Base-by-base conservation (phyloP, 805 yeast genomes). In the Yamadazyma tumulicola region DNA sequence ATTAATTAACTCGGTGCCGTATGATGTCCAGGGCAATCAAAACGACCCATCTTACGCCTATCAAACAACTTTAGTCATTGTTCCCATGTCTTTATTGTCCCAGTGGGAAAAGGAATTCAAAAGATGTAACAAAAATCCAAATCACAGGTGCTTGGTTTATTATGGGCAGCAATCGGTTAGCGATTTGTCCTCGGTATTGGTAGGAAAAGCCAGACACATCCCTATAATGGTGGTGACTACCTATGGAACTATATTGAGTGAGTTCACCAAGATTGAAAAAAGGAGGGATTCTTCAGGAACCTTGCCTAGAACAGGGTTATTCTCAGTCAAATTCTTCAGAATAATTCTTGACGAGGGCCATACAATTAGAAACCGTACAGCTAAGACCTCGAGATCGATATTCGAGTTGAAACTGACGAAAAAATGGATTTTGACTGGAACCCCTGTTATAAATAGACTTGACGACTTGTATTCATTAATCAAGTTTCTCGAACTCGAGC, bases 291-390 rank as follows among this genome's bases (percentile, higher is more conserved):
- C 35, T 6, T 28, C 45, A 10, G 63, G 63, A 0, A 47, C 53
- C 9, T 42, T 62, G 5, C 53, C 63, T 1, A 50, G 54, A 7
- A 49, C 59, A 17, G 94, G 95, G 0, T 51, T 91, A 4, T 88
- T 72, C 52, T 76, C 87, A 0, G 77, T 85, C 3, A 73, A 77
- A 29, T 91, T 81, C 52, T 79, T 82, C 47, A 68, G 97, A 31
- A 62, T 89, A 3, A 81, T 85, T 0, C 53, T 91, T 7, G 97
- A 89, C 58, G 97, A 89, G 57, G 97, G 93, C 7, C 97, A 91
- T 52, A 84, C 74, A 17, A 89, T 89, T 39, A 69, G 95, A 50
- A 89, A 88, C 54, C 68, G 89, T 48, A 63, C 73, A 29, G 79
- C 95, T 1, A 81, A 81, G 39, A 81, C 95, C 0, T 79, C 96